Percentiles rank a stretch among this genome's conserved stretches.
Evolutionary conservation across 2,329 filamentous ascomycete genomes (phyloP).

Genomic region (Arachnomyces sp.): DNA sequence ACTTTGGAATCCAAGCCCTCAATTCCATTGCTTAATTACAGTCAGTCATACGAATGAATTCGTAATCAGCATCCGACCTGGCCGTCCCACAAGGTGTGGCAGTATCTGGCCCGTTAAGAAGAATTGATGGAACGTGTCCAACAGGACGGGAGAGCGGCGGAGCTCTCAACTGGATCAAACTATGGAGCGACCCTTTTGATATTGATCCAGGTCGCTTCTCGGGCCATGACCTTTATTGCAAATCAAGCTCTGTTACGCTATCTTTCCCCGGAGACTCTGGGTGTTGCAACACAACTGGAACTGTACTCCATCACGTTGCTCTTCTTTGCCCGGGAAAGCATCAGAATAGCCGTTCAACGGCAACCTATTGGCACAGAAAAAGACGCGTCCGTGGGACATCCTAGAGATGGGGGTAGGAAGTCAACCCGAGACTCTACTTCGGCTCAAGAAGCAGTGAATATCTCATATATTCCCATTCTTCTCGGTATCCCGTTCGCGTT

Average conservation of each 20-base stretch:
- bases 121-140: too few species aligned
- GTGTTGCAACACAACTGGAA: constrained; percentile 81
- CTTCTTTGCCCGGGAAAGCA: constrained; percentile 85
- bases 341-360: constrained; percentile 84
- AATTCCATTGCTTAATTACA: too few species aligned
- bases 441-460: constrained; percentile 71
- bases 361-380: constrained; percentile 41
- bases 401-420: constrained; percentile 12
- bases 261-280: constrained; percentile 74
- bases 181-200: constrained; percentile 75
- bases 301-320: constrained; percentile 88
- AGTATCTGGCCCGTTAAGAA: too few species aligned
- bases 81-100: too few species aligned
- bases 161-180: too few species aligned
- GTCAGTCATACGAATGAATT: too few species aligned
- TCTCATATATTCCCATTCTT: constrained; percentile 69
- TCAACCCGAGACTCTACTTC: constrained; percentile 3
- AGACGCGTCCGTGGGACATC: constrained; percentile 3
- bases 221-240: constrained; percentile 77
- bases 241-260: constrained; percentile 88
- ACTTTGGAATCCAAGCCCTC: too few species aligned
- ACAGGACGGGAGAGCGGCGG: too few species aligned
- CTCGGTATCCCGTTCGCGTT: constrained; percentile 59
- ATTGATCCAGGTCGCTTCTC: constrained; percentile 76
- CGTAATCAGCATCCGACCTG: too few species aligned